Evolutionary conservation across 2,329 filamentous ascomycete genomes (phyloP).

Genomic region (Colletotrichum musicola): DNA sequence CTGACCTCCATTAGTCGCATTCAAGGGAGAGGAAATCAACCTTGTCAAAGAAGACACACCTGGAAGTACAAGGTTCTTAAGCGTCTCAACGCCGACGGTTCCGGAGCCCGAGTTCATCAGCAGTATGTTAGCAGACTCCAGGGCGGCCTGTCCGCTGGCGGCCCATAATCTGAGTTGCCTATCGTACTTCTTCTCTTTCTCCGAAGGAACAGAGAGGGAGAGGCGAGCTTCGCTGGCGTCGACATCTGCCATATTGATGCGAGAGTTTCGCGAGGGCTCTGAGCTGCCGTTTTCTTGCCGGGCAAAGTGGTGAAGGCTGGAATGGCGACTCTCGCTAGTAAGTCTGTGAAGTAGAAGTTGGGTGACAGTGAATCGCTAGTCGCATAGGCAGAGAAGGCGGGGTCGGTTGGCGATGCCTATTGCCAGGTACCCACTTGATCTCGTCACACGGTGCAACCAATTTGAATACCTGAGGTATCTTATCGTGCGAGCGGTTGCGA

Average conservation of each 20-base stretch:
- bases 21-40: background rate
- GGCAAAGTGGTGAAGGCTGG: background rate
- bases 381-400: too few species aligned
- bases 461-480: too few species aligned
- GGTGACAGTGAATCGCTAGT: too few species aligned
- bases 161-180: constrained; percentile 96
- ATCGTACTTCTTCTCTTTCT: constrained; percentile 86
- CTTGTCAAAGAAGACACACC: constrained; percentile 59
- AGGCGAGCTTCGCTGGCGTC: constrained; percentile 60
- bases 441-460: too few species aligned
- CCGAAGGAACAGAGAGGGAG: constrained; percentile 65
- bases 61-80: constrained; percentile 97
- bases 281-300: background rate
- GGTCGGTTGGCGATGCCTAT: too few species aligned
- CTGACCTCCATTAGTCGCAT: constrained; percentile 54
- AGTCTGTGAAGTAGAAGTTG: too few species aligned
- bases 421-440: too few species aligned
- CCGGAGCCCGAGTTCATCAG: constrained; percentile 90
- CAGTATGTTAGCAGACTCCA: constrained; percentile 93
- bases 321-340: too few species aligned
- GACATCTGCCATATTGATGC: constrained; percentile 57
- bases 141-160: constrained; percentile 87
- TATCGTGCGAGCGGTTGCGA: too few species aligned
- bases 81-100: constrained; percentile 87
- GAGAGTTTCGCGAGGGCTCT: background rate